A percentile compares a stretch with the other conserved stretches of the same genome.
phyloP scores from a whole-genome alignment of 108 stramenopile species.

The Heterococcus sp. region DNA sequence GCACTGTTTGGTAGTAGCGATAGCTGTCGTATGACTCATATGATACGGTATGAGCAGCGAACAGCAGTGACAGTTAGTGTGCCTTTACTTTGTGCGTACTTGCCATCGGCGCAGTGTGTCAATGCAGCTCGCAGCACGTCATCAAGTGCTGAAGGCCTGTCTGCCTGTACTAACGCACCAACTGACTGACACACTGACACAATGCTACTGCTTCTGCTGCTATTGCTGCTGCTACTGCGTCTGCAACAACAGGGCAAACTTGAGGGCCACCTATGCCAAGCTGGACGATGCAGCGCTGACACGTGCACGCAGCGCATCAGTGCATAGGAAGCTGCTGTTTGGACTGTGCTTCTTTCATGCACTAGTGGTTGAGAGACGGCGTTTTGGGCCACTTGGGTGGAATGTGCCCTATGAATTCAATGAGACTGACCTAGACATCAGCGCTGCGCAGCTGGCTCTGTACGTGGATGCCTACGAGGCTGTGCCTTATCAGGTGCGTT shows the following conservation, averaged over 20 bases:
- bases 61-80: too few species aligned
- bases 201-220: constrained; percentile 61
- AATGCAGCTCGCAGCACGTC: too few species aligned
- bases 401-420: constrained; percentile 73
- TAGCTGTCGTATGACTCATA: too few species aligned
- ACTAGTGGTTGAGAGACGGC: constrained; percentile 62
- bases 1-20: too few species aligned
- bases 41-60: too few species aligned
- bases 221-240: constrained; percentile 50
- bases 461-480: constrained; percentile 63
- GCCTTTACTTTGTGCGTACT: too few species aligned
- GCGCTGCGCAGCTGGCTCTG: constrained; percentile 60
- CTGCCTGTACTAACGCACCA: too few species aligned
- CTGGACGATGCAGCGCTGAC: constrained; percentile 50
- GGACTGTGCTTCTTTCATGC: constrained; percentile 70
- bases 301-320: constrained; percentile 45
- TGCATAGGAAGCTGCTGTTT: constrained; percentile 60
- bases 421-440: constrained; percentile 69
- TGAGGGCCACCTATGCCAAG: constrained; percentile 56
- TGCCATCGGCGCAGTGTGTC: too few species aligned
- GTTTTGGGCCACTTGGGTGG: constrained; percentile 70
- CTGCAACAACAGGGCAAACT: constrained; percentile 47
- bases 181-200: constrained; percentile 45
- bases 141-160: too few species aligned
- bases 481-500: constrained; percentile 54